phyloP scores from a whole-genome alignment of 1,284 basidiomycete species.

The Ustilago hordei region DNA sequence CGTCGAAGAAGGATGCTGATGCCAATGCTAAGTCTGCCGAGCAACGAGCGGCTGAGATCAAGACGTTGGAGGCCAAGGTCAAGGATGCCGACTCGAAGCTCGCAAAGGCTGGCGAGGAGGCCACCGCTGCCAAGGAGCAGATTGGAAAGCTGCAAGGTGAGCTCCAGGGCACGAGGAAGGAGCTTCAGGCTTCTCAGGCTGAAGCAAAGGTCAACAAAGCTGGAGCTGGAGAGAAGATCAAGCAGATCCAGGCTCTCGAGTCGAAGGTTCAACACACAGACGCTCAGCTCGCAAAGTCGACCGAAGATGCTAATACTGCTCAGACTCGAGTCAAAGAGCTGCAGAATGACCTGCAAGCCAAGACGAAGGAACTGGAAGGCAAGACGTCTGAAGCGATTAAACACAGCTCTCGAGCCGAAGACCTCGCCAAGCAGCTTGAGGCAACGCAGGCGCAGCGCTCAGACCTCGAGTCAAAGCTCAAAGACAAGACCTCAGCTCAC shows the following conservation, averaged over 20 bases:
- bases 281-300: constrained; percentile 5
- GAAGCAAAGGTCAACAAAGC: constrained; percentile 11
- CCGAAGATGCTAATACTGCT: not conserved
- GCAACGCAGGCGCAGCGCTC: constrained; percentile 13
- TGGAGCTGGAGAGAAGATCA: not conserved
- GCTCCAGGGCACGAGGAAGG: constrained; percentile 10
- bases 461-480: constrained; percentile 21
- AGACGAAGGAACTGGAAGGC: constrained; percentile 6
- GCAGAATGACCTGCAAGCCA: constrained; percentile 12
- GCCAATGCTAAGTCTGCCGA: constrained; percentile 21
- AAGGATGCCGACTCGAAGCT: constrained; percentile 10
- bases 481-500: constrained; percentile 19
- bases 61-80: constrained; percentile 6
- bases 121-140: constrained; percentile 6
- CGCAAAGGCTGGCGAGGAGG: constrained; percentile 11
- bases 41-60: constrained; percentile 20
- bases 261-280: constrained; percentile 16
- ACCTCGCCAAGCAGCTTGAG: constrained; percentile 33
- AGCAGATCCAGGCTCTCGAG: constrained; percentile 1
- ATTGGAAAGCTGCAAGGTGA: constrained; percentile 19
- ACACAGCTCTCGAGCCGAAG: constrained; percentile 16
- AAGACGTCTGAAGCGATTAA: constrained; percentile 12
- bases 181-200: constrained; percentile 22
- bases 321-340: constrained; percentile 14
- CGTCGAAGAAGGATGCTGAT: constrained; percentile 15